These are phyloP conservation scores for Brassica rapa DNA, from an alignment of 345 rosid genomes.

Conservation along the genomic window DNA sequence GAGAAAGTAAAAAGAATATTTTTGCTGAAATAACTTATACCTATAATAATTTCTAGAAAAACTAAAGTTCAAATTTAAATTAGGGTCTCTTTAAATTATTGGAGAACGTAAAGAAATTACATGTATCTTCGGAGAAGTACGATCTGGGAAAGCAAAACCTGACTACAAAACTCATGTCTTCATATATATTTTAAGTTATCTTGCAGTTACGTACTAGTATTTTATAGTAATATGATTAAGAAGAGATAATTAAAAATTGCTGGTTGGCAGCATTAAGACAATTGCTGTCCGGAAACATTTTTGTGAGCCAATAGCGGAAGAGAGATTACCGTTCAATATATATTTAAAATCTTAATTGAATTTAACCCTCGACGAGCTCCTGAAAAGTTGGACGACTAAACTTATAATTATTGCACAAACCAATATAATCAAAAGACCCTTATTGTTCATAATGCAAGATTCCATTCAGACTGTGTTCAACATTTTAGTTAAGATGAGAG, in stretches of 20 bases:
- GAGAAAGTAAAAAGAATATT: not conserved
- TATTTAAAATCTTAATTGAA: not conserved
- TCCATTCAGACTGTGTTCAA: slow-evolving; percentile 15
- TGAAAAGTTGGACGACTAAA: slow-evolving; percentile 39
- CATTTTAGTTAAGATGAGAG: not conserved
- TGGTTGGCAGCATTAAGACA: slow-evolving; percentile 27
- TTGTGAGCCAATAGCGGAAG: not conserved
- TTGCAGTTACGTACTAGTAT: not conserved
- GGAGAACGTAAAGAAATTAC: not conserved
- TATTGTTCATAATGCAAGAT: slow-evolving; percentile 18
- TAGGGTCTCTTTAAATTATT: not conserved
- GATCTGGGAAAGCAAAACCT: slow-evolving; percentile 5
- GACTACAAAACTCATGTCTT: slow-evolving; percentile 1
- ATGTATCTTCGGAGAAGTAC: not conserved
- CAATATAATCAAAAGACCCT: not conserved
- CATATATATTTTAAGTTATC: slow-evolving; percentile 22
- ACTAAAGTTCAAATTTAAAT: too few species aligned
- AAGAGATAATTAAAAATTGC: slow-evolving; percentile 19
- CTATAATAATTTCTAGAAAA: too few species aligned
- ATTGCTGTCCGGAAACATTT: slow-evolving; percentile 4
- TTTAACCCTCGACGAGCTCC: slow-evolving; percentile 32
- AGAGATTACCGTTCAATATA: slow-evolving; percentile 22
- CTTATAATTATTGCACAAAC: slow-evolving; percentile 11
- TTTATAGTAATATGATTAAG: not conserved
- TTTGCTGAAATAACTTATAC: not conserved